Evolutionary conservation across 768 basidiomycete species (phyloP).

Genomic region (Serendipita sp.): DNA sequence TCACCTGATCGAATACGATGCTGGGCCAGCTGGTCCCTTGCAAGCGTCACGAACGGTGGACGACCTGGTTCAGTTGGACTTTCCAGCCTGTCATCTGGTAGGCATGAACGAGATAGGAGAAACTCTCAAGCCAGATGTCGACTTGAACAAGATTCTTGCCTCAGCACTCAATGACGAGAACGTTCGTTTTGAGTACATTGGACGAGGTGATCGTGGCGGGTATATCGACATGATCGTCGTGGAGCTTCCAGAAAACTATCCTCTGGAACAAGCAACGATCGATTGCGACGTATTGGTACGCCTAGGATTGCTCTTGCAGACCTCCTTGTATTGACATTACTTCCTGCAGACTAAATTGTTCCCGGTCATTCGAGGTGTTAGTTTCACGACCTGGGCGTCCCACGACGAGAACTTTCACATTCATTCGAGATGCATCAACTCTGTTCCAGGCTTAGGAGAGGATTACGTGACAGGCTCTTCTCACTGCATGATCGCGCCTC

Average conservation of each 20-base stretch:
- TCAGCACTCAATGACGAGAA: neutral
- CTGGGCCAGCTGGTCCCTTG: slow-evolving; percentile 13
- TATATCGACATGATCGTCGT: slow-evolving; percentile 10
- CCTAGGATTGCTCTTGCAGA: neutral
- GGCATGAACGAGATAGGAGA: slow-evolving; percentile 8
- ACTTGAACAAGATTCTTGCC: slow-evolving; percentile 1
- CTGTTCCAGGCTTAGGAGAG: slow-evolving; percentile 22
- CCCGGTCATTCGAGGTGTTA: neutral
- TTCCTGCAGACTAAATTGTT: neutral
- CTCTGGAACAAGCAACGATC: neutral
- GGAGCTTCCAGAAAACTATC: slow-evolving; percentile 8
- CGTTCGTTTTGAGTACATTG: neutral
- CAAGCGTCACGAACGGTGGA: slow-evolving; percentile 9
- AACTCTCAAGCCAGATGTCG: neutral
- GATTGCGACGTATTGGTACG: neutral
- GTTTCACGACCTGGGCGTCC: neutral
- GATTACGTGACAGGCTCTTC: slow-evolving; percentile 42
- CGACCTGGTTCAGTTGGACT: slow-evolving; percentile 16
- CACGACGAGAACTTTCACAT: neutral
- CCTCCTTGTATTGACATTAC: neutral
- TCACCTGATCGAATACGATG: slow-evolving; percentile 13
- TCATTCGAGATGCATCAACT: neutral
- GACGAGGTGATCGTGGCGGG: neutral
- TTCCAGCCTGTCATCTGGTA: slow-evolving; percentile 14
- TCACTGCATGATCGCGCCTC: slow-evolving; percentile 33